Conservation (phyloP, 1,139 yeast genomes). For the Hyphopichia wangnamkhiaoensis region DNA sequence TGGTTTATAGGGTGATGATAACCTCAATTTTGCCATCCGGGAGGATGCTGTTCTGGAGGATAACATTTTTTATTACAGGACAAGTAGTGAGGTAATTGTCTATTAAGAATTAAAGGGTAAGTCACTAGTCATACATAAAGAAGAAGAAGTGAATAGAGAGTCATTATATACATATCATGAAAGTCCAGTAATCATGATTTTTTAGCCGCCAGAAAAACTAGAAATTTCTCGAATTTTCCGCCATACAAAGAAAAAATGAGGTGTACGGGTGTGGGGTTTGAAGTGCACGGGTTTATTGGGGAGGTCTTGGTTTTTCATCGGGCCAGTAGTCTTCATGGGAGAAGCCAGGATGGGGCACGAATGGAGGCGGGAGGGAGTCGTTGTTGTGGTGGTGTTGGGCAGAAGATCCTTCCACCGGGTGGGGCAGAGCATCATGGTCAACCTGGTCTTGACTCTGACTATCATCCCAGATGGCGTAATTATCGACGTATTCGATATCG, state of each 20-base stretch:
- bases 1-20: no score
- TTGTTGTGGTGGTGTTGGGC: neutral
- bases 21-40: no score
- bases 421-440: constrained; percentile 12
- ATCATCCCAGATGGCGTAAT: constrained; percentile 29
- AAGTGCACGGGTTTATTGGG: constrained; percentile 13
- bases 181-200: neutral
- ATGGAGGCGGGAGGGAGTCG: constrained; percentile 27
- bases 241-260: neutral
- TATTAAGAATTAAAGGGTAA: no score
- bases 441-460: no score
- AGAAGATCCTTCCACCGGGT: neutral
- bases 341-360: constrained; percentile 38
- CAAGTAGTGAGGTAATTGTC: no score
- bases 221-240: constrained; percentile 15
- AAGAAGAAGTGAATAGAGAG: neutral
- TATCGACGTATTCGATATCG: constrained; percentile 30
- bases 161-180: neutral
- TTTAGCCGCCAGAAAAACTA: constrained; percentile 5
- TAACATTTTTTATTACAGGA: no score
- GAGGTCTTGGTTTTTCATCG: constrained; percentile 15
- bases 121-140: no score
- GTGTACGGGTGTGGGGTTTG: neutral
- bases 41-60: no score
- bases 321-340: constrained; percentile 36